Conservation (phyloP, 2,329 filamentous ascomycete species). For the Incumbomyces delicatus region DNA sequence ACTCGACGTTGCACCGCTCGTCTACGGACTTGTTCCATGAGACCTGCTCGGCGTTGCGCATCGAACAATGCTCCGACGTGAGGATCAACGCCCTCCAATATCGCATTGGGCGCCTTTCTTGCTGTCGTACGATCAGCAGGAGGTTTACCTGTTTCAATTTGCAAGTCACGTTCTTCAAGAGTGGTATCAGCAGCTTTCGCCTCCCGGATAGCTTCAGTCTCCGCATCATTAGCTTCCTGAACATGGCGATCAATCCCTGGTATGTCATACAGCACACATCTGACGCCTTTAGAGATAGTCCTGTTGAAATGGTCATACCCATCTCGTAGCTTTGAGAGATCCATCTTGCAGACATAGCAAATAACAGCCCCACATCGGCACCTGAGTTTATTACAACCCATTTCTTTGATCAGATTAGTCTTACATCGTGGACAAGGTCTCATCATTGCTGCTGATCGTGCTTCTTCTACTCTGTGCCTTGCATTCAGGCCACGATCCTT, state of each 20-base stretch:
- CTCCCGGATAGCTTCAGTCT: slow-evolving; percentile 23
- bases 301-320: slow-evolving; percentile 58
- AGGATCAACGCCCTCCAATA: background rate
- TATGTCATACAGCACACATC: slow-evolving; percentile 61
- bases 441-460: slow-evolving; percentile 71
- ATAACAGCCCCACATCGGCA: slow-evolving; percentile 51
- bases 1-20: background rate
- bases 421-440: slow-evolving; percentile 57
- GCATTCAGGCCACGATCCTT: slow-evolving; percentile 50
- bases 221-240: slow-evolving; percentile 24
- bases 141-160: slow-evolving; percentile 12
- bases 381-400: slow-evolving; percentile 75
- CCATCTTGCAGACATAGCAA: slow-evolving; percentile 55
- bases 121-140: background rate
- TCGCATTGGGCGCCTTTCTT: background rate
- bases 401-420: slow-evolving; percentile 68
- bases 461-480: slow-evolving; percentile 66
- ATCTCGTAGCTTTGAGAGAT: slow-evolving; percentile 38
- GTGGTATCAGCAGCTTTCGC: slow-evolving; percentile 22
- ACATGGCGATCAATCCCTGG: slow-evolving; percentile 23
- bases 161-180: slow-evolving; percentile 16
- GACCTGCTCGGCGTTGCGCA: too few relatives aligned
- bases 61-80: too few relatives aligned
- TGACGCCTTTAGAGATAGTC: slow-evolving; percentile 18
- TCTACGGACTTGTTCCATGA: background rate